Base-by-base conservation (phyloP, 208 protist species). In the Borovskyia barvae region DNA sequence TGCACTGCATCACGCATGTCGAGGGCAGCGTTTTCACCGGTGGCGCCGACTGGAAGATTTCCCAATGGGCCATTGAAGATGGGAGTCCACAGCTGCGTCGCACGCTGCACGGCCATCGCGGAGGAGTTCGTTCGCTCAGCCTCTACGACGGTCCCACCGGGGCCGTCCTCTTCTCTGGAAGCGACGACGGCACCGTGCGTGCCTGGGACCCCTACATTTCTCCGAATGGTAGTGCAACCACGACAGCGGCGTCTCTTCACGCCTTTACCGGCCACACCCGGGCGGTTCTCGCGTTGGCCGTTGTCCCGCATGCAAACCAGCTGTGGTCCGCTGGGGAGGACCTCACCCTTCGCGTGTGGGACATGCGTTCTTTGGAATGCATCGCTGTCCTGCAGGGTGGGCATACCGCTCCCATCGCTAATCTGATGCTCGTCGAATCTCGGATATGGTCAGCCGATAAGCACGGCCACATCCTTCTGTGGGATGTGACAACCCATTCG, bases 381-480 rank as follows among this genome's bases (percentile, higher is more conserved):
- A 30, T 85, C 12, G 49, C 43, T 24, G 72, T 83, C 12, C 69
- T 89, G n/a, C 42, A 32, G 47, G 53, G 60, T 26, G 52, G 26
- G 30, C 88, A 94, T 72, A 71, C 61, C 14, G 85, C 88, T 12
- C 88, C 88, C 5, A 64, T 94, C 9, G 55, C 74, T 15, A 78
- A 54, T 43, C 55, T 94, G 28, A 40, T 75, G 55, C 35, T 75
- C 19, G 48, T 94, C 11, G 84, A 77, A 55, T 75, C 70, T 4
- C 82, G 90, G 36, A 60, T 96, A 45, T 96, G 90, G 87, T 85
- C 76, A 20, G 90, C 77, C n/a, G 90, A 92, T 51, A 87, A 85
- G 53, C 79, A 87, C 54, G 90, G 90, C 4, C 72, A 71, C 51
- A 72, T 93, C 28, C 39, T 89, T 40, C 39, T 96, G 35, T 96